Evolutionary conservation across 139 green algal genomes (phyloP).

Genomic region (Trebouxia sp.): DNA sequence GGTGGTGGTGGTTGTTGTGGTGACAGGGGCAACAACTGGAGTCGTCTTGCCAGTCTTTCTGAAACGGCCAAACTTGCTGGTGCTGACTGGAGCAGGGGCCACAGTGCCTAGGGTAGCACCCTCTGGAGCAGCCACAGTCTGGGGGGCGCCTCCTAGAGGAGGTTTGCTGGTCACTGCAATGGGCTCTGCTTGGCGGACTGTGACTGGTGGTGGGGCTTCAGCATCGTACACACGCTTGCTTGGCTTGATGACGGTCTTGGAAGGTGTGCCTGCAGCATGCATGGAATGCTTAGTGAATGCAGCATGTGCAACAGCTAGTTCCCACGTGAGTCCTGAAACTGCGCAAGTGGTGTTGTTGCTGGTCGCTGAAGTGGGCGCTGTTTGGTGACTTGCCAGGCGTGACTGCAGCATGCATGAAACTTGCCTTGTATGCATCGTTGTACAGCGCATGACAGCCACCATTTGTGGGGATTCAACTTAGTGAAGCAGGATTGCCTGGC

Average conservation of each 20-base stretch:
- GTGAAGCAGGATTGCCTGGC: no score
- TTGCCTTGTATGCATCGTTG: no score
- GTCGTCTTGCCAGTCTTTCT: neutral
- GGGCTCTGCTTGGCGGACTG: neutral
- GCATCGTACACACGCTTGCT: constrained; percentile 23
- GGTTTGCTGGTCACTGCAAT: constrained; percentile 16
- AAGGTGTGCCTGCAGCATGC: neutral
- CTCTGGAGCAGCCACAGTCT: constrained; percentile 11
- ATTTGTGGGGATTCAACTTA: no score
- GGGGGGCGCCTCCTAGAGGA: neutral
- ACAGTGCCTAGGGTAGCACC: constrained; percentile 7
- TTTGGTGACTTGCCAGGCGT: no score
- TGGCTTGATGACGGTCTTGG: neutral
- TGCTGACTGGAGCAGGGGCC: neutral
- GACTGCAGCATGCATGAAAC: no score
- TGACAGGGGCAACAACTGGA: neutral
- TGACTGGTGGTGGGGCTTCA: neutral
- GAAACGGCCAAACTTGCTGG: constrained; percentile 12
- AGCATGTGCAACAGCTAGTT: neutral
- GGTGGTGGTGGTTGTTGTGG: neutral
- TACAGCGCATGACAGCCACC: no score
- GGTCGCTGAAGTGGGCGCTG: no score
- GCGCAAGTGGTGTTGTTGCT: no score
- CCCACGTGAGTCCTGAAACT: no score
- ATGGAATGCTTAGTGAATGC: neutral